Conservation (phyloP, 2,329 filamentous ascomycete genomes). For the Xylaria arbuscula region DNA sequence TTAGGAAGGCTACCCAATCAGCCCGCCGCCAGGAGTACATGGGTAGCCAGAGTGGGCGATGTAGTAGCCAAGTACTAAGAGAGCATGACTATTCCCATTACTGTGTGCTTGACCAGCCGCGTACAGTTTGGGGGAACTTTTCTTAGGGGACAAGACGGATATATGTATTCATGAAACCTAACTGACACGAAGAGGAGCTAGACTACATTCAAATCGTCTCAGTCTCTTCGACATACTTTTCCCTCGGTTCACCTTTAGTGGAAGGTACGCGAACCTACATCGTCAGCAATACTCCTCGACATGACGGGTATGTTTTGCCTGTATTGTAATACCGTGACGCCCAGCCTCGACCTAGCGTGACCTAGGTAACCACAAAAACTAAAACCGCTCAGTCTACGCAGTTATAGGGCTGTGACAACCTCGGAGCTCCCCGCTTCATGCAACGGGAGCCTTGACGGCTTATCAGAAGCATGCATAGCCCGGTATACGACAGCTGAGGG, state of each 20-base stretch:
- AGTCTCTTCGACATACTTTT: neutral
- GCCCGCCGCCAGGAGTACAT: slow-evolving; percentile 28
- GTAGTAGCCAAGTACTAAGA: slow-evolving; percentile 30
- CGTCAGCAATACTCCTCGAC: neutral
- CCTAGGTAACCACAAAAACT: slow-evolving; percentile 4
- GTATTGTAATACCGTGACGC: slow-evolving; percentile 7
- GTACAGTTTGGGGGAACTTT: neutral
- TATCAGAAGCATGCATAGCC: slow-evolving; percentile 15
- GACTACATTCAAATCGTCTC: neutral
- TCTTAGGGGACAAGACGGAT: neutral
- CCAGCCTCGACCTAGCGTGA: slow-evolving; percentile 1
- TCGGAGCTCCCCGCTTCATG: slow-evolving; percentile 5
- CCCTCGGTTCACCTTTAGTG: neutral
- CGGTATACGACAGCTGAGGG: neutral
- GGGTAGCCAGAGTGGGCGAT: slow-evolving; percentile 6
- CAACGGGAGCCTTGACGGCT: neutral
- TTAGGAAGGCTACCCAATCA: slow-evolving; percentile 19
- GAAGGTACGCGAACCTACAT: neutral
- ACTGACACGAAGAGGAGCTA: slow-evolving; percentile 9
- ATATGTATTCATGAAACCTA: slow-evolving; percentile 17
- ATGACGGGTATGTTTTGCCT: neutral
- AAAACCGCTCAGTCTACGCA: neutral
- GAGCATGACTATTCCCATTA: slow-evolving; percentile 4
- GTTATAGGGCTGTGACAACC: slow-evolving; percentile 24
- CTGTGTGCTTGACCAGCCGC: neutral